Conservation (phyloP, 2,329 filamentous ascomycete species). For the Penicillium vulpinum region DNA sequence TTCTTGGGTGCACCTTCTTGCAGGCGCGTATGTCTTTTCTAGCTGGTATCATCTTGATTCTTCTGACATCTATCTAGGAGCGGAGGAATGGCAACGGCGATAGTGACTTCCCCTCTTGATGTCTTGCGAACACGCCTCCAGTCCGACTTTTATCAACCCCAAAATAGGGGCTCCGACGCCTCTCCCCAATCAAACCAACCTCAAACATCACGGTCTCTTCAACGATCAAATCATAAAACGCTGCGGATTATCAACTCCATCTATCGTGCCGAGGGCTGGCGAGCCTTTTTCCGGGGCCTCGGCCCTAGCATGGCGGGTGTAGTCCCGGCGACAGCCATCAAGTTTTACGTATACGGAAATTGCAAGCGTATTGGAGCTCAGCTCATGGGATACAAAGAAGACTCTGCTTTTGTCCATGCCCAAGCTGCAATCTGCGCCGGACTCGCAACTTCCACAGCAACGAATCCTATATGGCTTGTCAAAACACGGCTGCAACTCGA, state of each 20-base stretch:
- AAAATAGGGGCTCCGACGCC: constrained; percentile 48
- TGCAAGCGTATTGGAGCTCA: constrained; percentile 38
- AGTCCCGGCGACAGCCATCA: constrained; percentile 41
- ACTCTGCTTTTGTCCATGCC: constrained; percentile 35
- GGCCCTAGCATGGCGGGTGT: constrained; percentile 42
- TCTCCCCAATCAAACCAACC: constrained; percentile 54
- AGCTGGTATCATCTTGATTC: constrained; percentile 1
- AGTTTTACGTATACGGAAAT: constrained; percentile 43
- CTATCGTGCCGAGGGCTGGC: constrained; percentile 40
- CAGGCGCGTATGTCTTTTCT: constrained; percentile 35
- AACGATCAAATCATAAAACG: constrained; percentile 40
- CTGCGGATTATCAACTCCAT: constrained; percentile 39
- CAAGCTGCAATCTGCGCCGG: constrained; percentile 39
- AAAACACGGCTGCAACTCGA: constrained; percentile 68
- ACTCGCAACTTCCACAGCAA: constrained; percentile 38
- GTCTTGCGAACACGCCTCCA: constrained; percentile 97
- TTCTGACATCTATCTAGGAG: constrained; percentile 19
- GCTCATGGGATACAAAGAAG: constrained; percentile 28
- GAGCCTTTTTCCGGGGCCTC: constrained; percentile 39
- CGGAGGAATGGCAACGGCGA: constrained; percentile 83
- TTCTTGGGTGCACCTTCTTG: constrained; percentile 34
- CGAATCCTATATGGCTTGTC: constrained; percentile 49
- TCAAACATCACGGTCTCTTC: constrained; percentile 56
- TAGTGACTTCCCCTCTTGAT: constrained; percentile 91
- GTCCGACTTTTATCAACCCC: constrained; percentile 84